Evolutionary conservation across 257 asterid species (phyloP).

Genomic region (Anisodus tanguticus): DNA sequence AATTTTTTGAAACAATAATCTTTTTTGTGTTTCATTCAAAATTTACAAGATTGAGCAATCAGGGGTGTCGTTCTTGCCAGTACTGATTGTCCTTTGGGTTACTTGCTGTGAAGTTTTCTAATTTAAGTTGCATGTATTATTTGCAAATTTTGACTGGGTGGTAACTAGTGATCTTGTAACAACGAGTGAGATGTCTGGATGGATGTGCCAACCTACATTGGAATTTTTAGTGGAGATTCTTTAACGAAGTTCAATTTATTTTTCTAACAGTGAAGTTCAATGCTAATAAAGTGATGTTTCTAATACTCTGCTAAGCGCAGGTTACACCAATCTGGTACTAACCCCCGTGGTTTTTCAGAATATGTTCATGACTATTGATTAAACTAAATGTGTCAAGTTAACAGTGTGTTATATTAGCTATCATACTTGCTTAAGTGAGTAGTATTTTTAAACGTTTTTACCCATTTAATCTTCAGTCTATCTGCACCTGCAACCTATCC

Average conservation of each 20-base stretch:
- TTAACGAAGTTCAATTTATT: background rate
- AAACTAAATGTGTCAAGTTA: background rate
- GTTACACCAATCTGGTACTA: background rate
- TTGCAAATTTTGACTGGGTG: background rate
- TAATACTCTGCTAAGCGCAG: background rate
- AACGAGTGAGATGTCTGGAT: background rate
- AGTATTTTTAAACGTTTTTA: background rate
- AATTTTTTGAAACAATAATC: too few relatives aligned
- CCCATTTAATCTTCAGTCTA: background rate
- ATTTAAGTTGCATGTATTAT: background rate
- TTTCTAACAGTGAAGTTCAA: background rate
- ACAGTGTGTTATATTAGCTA: background rate
- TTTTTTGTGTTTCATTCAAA: too few relatives aligned
- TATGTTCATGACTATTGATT: background rate
- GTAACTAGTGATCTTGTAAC: background rate
- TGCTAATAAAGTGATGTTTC: background rate
- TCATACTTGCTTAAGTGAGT: background rate
- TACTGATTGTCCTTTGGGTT: background rate
- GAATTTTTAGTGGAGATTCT: background rate
- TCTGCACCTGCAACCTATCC: background rate
- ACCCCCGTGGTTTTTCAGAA: background rate
- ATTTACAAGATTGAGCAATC: background rate
- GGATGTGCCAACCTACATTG: background rate
- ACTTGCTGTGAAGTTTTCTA: background rate
- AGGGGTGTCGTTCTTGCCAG: background rate